phyloP scores from a whole-genome alignment of 2,329 filamentous ascomycete species.

The Aspergillus intermedius region DNA sequence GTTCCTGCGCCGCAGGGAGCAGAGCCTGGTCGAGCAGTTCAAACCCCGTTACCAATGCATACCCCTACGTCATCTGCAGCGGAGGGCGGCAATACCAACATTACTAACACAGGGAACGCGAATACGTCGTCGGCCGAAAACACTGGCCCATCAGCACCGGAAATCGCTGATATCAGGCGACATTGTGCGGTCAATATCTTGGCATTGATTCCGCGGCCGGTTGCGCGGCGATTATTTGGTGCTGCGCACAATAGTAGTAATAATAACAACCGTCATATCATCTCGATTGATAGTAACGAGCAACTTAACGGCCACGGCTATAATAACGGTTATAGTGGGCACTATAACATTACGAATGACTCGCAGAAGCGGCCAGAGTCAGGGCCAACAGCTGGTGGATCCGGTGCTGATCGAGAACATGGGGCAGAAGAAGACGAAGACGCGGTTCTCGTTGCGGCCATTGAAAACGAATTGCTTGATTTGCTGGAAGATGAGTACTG shows the following conservation, averaged over 20 bases:
- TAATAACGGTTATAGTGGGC: background rate
- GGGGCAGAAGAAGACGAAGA: slow-evolving; percentile 18
- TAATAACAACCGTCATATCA: background rate
- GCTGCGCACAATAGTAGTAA: slow-evolving; percentile 12
- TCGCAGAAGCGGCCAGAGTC: background rate
- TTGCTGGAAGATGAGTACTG: slow-evolving; percentile 76
- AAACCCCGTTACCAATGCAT: slow-evolving; percentile 17
- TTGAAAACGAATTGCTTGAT: slow-evolving; percentile 60
- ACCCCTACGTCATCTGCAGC: slow-evolving; percentile 11
- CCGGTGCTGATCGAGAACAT: slow-evolving; percentile 6
- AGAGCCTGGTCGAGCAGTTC: slow-evolving; percentile 28
- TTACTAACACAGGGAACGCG: background rate
- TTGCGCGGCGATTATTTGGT: slow-evolving; percentile 42
- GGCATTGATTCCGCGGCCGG: slow-evolving; percentile 36
- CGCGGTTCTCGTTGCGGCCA: slow-evolving; percentile 50
- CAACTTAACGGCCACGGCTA: background rate
- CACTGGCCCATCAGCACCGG: slow-evolving; percentile 16
- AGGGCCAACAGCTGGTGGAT: background rate
- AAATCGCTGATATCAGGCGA: slow-evolving; percentile 37
- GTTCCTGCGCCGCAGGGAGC: slow-evolving; percentile 52
- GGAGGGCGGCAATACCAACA: slow-evolving; percentile 4
- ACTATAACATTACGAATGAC: background rate
- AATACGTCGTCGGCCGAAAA: background rate
- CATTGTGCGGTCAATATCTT: slow-evolving; percentile 39
- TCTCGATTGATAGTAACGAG: background rate